Base-by-base conservation (phyloP, 371 early-diverging fungal genomes). In the Saksenaea vasiformis region DNA sequence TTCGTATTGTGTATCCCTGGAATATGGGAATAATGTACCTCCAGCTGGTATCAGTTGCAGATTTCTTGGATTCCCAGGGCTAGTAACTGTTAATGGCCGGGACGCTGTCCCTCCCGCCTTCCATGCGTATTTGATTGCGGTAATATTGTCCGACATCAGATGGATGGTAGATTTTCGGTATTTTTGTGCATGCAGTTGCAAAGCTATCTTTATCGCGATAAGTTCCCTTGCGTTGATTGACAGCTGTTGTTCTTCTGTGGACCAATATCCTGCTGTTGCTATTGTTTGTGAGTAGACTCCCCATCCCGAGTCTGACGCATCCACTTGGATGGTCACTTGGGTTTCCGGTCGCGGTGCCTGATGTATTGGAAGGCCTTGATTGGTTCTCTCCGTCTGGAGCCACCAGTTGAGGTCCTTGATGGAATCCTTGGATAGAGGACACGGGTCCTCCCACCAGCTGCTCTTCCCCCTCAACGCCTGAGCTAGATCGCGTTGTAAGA, bases 201-300 rank as follows among this genome's bases (percentile, higher is more conserved):
- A 13, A 4, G 66, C 74, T 58, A 61, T 68, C 3, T 26, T 47
- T 1, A 73, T 56, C 19, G 61, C 60, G 39, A n/a, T 61, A 44
- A 73, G 36, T 44, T 73, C 70, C 39, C 70, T 7, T 1, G 70
- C 64, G 34, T 69, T 73, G 43, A 68, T 70, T 2, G 68, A 70
- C 8, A 1, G 2, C 38, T 51, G 37, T 53, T 57, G 37, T 37
- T 67, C 67, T 14, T 63, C 19, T 10, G 37, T 5, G 1, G 26
- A 65, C 75, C 75, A 74, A 28, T 56, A 65, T 0, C 69, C 69
- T 3, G 55, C n/a, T n/a, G n/a, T n/a, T n/a, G n/a, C n/a, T n/a
- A n/a, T n/a, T n/a, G n/a, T n/a, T n/a, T n/a, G n/a, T n/a, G n/a
- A n/a, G n/a, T n/a, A n/a, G n/a, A 69, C 39, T 13, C 65, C 69